Evolutionary conservation across 1,284 basidiomycete genomes (phyloP), one percentile per base, ranked within the genome.

Genomic region (Bondarzewia mesenterica): DNA sequence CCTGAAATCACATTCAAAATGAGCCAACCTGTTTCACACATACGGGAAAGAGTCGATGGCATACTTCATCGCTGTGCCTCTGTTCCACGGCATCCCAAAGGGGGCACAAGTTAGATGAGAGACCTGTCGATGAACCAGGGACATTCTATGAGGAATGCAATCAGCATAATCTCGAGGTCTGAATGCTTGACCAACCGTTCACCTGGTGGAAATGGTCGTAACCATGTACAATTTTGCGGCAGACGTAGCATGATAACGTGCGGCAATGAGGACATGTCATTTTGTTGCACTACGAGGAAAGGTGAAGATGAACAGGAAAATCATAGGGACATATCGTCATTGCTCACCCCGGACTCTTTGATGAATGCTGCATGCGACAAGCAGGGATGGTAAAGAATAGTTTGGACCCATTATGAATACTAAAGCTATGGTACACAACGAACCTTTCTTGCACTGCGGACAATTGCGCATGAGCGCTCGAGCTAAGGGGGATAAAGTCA

Each of bases 381-480:
- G 21, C 32, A 26, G 18, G 20, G 4, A 20, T 46, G 40, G 48
- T 18, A 35, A 23, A 46, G 7, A 48, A 25, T 27, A 43, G 27
- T 22, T 16, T 23, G 18, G 12, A 36, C 18, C 21, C 25, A 48
- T 16, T 5, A 23, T 22, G 10, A 58, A 61, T 6, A 54, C 54
- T 16, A 36, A 44, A 26, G 22, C 26, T 48, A 14, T 49, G 15
- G n/a, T 22, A 47, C 18, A 18, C 39, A 42, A 43, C 74, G 10
- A 52, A 84, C 84, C 69, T 73, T 82, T 82, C 53, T 77, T 65
- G 63, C 85, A 92, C 58, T 82, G 83, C 0, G 90, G 90, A 63
- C 91, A 94, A 53, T 82, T 85, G 35, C 90, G 76, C 77, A 91
- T 86, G 26, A 93, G 69, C 2, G 91, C 90, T 44, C 75, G 73